A percentile compares a stretch with the other conserved stretches of the same genome.
Evolutionary conservation across 257 asterid genomes (phyloP).

Genomic region (Marsdenia floribunda): DNA sequence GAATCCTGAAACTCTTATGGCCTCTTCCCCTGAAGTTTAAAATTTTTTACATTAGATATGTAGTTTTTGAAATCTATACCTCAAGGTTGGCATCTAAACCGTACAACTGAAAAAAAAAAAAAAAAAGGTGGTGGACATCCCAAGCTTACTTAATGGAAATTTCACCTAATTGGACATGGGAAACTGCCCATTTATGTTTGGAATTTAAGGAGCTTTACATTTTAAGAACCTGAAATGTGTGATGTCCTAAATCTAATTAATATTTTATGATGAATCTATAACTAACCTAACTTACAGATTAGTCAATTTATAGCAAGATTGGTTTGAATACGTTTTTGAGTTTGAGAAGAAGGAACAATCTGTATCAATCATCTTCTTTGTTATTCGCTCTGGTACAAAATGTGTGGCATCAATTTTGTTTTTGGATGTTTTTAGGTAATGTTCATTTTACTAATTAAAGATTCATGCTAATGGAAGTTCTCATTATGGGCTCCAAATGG

Average conservation of each 20-base stretch:
- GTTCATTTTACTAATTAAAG: background rate
- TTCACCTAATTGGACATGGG: background rate
- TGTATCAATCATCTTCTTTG: background rate
- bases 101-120: no score
- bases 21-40: background rate
- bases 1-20: background rate
- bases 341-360: background rate
- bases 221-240: background rate
- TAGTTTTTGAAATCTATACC: background rate
- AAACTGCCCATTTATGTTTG: background rate
- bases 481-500: background rate
- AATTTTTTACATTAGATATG: background rate
- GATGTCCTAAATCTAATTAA: background rate
- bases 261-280: background rate
- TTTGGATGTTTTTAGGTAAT: background rate
- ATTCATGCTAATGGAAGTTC: background rate
- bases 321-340: background rate
- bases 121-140: background rate
- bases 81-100: no score
- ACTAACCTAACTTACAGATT: background rate
- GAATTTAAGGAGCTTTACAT: background rate
- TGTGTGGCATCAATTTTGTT: background rate
- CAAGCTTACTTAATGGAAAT: background rate
- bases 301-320: background rate
- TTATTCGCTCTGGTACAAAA: background rate